These are phyloP conservation scores for Copromyces sp. DNA, from an alignment of 495 filamentous ascomycete genomes.

Conservation along the genomic window DNA sequence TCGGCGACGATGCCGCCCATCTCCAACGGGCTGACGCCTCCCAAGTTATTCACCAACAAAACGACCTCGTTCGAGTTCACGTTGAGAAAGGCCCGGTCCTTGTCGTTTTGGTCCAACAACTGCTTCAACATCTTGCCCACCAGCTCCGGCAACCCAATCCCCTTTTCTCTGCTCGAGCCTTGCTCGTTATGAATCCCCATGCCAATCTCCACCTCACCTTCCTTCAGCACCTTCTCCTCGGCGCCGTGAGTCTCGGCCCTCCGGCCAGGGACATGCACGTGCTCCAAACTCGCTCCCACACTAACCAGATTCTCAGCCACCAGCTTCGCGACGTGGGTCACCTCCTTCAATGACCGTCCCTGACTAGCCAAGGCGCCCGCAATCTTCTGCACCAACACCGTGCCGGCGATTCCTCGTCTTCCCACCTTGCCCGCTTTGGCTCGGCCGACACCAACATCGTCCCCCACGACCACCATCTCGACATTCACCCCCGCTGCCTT, in stretches of 20 bases:
- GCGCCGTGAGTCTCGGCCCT: slow-evolving; percentile 26
- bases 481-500: slow-evolving; percentile 67
- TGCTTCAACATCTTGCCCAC: slow-evolving; percentile 73
- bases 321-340: slow-evolving; percentile 58
- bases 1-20: slow-evolving; percentile 84
- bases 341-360: slow-evolving; percentile 55
- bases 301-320: slow-evolving; percentile 70
- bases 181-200: slow-evolving; percentile 99
- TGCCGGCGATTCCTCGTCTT: slow-evolving; percentile 82
- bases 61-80: slow-evolving; percentile 57
- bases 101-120: slow-evolving; percentile 66
- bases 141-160: slow-evolving; percentile 54
- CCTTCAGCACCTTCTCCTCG: slow-evolving; percentile 42
- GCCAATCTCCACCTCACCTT: slow-evolving; percentile 80
- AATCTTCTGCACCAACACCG: slow-evolving; percentile 83
- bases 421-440: slow-evolving; percentile 81
- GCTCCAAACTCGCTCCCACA: slow-evolving; percentile 75
- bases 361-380: slow-evolving; percentile 72
- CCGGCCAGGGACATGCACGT: slow-evolving; percentile 88
- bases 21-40: slow-evolving; percentile 83
- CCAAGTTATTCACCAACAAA: slow-evolving; percentile 85
- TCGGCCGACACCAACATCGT: slow-evolving; percentile 88
- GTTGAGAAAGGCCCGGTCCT: slow-evolving; percentile 70
- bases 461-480: slow-evolving; percentile 92
- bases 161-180: slow-evolving; percentile 59